Percentiles rank a stretch among this genome's conserved stretches.
phyloP scores from a whole-genome alignment of 768 basidiomycete genomes.

The Kwoniella mangroviensis region DNA sequence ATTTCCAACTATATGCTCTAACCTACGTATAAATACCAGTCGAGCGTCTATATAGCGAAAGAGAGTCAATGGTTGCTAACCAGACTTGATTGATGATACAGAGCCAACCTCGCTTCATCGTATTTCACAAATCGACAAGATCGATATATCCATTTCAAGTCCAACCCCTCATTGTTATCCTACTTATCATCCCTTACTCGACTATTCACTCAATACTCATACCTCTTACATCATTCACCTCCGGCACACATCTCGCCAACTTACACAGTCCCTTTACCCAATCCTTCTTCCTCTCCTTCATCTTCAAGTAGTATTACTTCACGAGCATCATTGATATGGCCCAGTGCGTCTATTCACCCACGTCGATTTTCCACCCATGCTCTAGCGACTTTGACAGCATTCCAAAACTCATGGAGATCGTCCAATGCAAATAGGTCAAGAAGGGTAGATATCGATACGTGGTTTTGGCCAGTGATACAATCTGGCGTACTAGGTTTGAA shows the following conservation, averaged over 20 bases:
- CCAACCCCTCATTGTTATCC: constrained; percentile 69
- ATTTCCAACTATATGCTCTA: not conserved
- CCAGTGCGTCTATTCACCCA: constrained; percentile 68
- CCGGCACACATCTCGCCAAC: constrained; percentile 44
- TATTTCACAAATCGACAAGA: constrained; percentile 97
- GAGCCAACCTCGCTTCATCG: constrained; percentile 88
- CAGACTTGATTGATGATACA: constrained; percentile 53
- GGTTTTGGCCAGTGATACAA: constrained; percentile 82
- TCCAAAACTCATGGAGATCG: constrained; percentile 64
- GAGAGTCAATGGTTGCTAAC: no score
- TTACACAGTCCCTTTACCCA: constrained; percentile 47
- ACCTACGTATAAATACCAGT: not conserved
- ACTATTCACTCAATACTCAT: constrained; percentile 74
- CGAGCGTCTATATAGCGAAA: no score
- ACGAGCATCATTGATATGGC: constrained; percentile 70
- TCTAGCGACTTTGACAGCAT: constrained; percentile 63
- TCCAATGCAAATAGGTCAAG: constrained; percentile 40
- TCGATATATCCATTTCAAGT: constrained; percentile 78
- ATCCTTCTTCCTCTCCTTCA: constrained; percentile 28
- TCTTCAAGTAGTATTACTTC: constrained; percentile 49
- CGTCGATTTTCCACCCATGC: constrained; percentile 71
- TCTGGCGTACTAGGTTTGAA: constrained; percentile 83
- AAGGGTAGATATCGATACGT: constrained; percentile 60
- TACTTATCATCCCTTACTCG: constrained; percentile 83
- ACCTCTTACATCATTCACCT: constrained; percentile 59